These are phyloP conservation scores for Gypsophila paniculata DNA, from an alignment of 179 eudicot species.

Conservation along the genomic window DNA sequence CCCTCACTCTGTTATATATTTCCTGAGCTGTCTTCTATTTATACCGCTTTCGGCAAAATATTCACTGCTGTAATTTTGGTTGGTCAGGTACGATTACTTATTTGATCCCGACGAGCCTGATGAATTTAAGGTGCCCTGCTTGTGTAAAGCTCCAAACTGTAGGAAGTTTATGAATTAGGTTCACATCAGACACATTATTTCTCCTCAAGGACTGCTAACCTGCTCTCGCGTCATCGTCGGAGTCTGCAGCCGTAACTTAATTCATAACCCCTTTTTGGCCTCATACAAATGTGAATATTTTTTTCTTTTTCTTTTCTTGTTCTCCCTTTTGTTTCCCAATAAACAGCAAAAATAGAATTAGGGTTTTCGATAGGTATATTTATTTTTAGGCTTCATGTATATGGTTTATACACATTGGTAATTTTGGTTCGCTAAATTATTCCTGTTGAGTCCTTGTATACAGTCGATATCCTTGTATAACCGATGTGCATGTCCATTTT, in stretches of 20 bases:
- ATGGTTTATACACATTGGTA: constrained; percentile 17
- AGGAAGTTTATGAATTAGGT: constrained; percentile 90
- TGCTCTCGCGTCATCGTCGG: constrained; percentile 20
- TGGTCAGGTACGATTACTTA: constrained; percentile 79
- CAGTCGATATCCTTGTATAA: constrained; percentile 14
- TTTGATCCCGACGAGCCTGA: constrained; percentile 96
- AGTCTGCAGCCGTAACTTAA: constrained; percentile 21
- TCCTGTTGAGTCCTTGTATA: constrained; percentile 8
- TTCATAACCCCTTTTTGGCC: constrained; percentile 28
- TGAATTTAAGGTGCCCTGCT: constrained; percentile 85
- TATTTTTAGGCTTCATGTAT: constrained; percentile 23
- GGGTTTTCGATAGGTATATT: constrained; percentile 21
- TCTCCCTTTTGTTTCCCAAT: constrained; percentile 2
- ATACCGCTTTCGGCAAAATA: neutral
- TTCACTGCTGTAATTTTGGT: neutral
- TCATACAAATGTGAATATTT: constrained; percentile 29
- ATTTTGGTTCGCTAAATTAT: constrained; percentile 16
- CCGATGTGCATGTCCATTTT: constrained; percentile 5
- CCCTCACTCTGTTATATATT: constrained; percentile 9
- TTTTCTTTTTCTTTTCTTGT: neutral
- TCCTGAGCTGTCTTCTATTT: neutral
- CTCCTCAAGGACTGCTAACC: constrained; percentile 27
- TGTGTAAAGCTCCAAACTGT: constrained; percentile 84
- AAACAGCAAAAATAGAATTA: constrained; percentile 21
- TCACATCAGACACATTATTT: constrained; percentile 25